These are phyloP conservation scores for Medicago lupulina DNA, from an alignment of 306 rosid genomes.

Conservation along the genomic window DNA sequence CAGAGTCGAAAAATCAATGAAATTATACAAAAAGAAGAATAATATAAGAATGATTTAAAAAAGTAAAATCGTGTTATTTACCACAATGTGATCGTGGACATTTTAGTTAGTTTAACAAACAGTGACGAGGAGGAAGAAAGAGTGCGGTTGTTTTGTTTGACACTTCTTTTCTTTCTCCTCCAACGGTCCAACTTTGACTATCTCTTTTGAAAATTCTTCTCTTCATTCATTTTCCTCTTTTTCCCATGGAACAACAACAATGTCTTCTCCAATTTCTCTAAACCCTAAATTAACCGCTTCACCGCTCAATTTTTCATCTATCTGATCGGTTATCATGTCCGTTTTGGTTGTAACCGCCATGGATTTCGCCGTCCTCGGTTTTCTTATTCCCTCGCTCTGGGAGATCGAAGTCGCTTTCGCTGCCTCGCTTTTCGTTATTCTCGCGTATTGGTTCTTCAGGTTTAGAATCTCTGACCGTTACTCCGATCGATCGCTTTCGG, in stretches of 20 bases:
- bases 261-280: constrained; percentile 52
- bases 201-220: constrained; percentile 33
- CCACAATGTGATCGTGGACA: neutral
- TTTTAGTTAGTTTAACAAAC: constrained; percentile 12
- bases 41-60: too few relatives aligned
- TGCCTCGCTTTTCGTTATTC: constrained; percentile 69
- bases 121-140: neutral
- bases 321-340: constrained; percentile 35
- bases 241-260: neutral
- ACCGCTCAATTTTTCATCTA: neutral
- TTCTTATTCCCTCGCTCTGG: constrained; percentile 77
- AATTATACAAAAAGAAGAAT: neutral
- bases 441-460: constrained; percentile 72
- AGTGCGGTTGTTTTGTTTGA: constrained; percentile 42
- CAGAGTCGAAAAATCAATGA: too few relatives aligned
- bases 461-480: constrained; percentile 41
- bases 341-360: constrained; percentile 15
- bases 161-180: constrained; percentile 34
- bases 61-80: neutral
- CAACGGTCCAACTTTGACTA: constrained; percentile 78
- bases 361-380: constrained; percentile 61
- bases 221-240: neutral
- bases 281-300: constrained; percentile 46
- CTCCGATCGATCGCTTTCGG: constrained; percentile 56
- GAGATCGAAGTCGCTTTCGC: constrained; percentile 86